Evolutionary conservation across 306 rosid species (phyloP).

Genomic region (Cicer arietinum): DNA sequence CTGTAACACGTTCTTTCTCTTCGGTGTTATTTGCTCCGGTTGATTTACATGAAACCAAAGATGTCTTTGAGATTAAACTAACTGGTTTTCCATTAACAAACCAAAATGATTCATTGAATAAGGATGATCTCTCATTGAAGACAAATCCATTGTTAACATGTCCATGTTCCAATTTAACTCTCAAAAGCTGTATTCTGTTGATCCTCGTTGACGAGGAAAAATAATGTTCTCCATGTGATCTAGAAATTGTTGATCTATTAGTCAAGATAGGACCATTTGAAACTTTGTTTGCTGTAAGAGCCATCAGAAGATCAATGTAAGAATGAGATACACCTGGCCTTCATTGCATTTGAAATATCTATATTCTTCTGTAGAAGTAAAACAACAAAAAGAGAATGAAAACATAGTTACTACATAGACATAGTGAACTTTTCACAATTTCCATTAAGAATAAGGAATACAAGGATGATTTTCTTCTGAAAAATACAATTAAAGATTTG

Average conservation of each 20-base stretch:
- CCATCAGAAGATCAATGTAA: slow-evolving; percentile 59
- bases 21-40: slow-evolving; percentile 64
- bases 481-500: slow-evolving; percentile 14
- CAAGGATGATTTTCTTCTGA: slow-evolving; percentile 7
- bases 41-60: slow-evolving; percentile 59
- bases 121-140: slow-evolving; percentile 45
- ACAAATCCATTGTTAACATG: slow-evolving; percentile 50
- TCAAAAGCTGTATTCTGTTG: slow-evolving; percentile 51
- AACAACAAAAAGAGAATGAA: slow-evolving; percentile 42
- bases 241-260: slow-evolving; percentile 54
- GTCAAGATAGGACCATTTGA: slow-evolving; percentile 63
- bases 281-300: slow-evolving; percentile 69
- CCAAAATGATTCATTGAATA: slow-evolving; percentile 48
- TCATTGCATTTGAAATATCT: slow-evolving; percentile 48
- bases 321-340: slow-evolving; percentile 46
- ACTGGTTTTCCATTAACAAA: slow-evolving; percentile 51
- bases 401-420: slow-evolving; percentile 22
- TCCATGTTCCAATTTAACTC: slow-evolving; percentile 51
- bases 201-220: slow-evolving; percentile 56
- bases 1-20: slow-evolving; percentile 58
- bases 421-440: slow-evolving; percentile 7
- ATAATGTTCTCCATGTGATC: slow-evolving; percentile 52
- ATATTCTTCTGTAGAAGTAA: slow-evolving; percentile 50
- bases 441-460: slow-evolving; percentile 27
- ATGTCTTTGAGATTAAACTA: slow-evolving; percentile 56